These are phyloP conservation scores for Boehmeria nivea DNA, from an alignment of 306 rosid genomes.

Conservation along the genomic window DNA sequence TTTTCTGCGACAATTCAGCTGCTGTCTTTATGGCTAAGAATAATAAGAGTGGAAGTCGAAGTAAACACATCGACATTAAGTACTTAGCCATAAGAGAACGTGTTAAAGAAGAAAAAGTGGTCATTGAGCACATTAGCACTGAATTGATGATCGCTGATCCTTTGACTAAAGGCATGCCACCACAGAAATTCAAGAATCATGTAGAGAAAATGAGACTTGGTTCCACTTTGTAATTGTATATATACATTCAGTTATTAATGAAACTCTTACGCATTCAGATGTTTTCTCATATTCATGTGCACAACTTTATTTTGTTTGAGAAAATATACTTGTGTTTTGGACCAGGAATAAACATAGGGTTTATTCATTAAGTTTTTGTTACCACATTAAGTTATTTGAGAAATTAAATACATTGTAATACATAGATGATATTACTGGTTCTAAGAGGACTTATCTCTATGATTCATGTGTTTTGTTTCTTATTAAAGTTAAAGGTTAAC, in stretches of 20 bases:
- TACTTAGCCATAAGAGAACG: neutral
- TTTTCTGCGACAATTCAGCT: neutral
- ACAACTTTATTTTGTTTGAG: too few relatives aligned
- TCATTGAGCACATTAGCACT: neutral
- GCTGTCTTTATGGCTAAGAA: constrained; percentile 6
- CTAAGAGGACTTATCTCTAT: neutral
- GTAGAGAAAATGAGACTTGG: neutral
- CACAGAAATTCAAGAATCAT: neutral
- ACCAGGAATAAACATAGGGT: neutral
- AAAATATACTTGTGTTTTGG: neutral
- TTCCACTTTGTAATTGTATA: neutral
- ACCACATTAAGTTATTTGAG: neutral
- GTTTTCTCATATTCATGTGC: too few relatives aligned
- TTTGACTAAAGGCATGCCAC: constrained; percentile 2
- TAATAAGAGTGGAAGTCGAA: neutral
- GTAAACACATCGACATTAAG: neutral
- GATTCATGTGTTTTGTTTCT: neutral
- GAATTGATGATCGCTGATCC: neutral
- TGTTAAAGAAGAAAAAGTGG: neutral
- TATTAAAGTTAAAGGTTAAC: neutral
- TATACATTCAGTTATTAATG: neutral
- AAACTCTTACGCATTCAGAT: neutral
- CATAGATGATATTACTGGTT: neutral
- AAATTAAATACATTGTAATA: neutral
- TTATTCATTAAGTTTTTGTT: neutral